Base-by-base conservation (phyloP, 2,329 filamentous ascomycete genomes). In the Phialophora tarda region DNA sequence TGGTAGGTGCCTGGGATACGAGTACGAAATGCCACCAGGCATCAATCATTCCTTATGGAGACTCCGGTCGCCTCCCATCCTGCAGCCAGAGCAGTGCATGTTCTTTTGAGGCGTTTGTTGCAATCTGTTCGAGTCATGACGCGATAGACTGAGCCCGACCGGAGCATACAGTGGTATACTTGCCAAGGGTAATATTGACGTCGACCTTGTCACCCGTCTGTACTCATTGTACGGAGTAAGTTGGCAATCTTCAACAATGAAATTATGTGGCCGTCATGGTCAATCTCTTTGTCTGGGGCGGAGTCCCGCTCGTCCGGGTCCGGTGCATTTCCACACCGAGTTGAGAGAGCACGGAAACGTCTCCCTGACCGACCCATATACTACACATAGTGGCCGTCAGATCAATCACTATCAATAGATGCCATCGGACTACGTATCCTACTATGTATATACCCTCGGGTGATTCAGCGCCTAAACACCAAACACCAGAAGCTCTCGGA, bases 1-100 rank as follows among this genome's bases (percentile, higher is more conserved):
- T 48, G 44, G 10, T 4, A 34, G 32, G 10, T 17, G 17, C 17
- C 38, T n/a, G 5, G 5, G 14, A n/a, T 44, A n/a, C 38, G 24
- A 51, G 48, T 50, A 48, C 57, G 24, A 59, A 28, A 21, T 50
- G 38, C 26, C 10, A 26, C 47, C 47, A 32, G 44, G 41, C 57
- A 59, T 32, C 41, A 21, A 3, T 23, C 17, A 34, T 56, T 50
- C 21, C 8, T 24, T 34, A 8, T 17, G n/a, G 38, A 44, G 38
- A n/a, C 14, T 32, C 30, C 30, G 11, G 6, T 11, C 30, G 8
- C 30, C 30, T 32, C 1, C 30, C 30, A 32, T 32, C 30, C 8
- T 32, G 30, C 30, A 11, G 10, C 2, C 30, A 8, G 32, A 12
- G 32, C 32, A 34, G 32, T 34, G 12, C 32, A 11, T 34, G 10